Evolutionary conservation across 345 rosid genomes (phyloP).

Genomic region (Microcos paniculata): DNA sequence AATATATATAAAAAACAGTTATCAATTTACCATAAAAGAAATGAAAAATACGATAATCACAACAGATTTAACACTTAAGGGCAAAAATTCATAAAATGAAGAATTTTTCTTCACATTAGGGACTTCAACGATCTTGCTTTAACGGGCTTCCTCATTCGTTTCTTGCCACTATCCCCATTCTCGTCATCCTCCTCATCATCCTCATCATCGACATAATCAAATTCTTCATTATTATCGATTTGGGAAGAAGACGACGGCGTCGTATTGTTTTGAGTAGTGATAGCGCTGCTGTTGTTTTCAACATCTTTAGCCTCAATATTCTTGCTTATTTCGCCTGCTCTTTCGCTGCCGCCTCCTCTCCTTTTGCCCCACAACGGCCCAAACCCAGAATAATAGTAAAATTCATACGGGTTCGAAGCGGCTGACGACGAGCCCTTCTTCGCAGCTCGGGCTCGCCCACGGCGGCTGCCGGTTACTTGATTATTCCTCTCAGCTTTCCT

Average conservation of each 20-base stretch:
- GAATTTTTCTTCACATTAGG: slow-evolving; percentile 53
- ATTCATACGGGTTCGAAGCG: slow-evolving; percentile 57
- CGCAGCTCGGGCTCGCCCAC: slow-evolving; percentile 44
- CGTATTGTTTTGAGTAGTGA: slow-evolving; percentile 13
- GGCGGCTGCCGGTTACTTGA: slow-evolving; percentile 19
- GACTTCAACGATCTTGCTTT: slow-evolving; percentile 91
- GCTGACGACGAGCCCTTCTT: slow-evolving; percentile 34
- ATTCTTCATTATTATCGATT: slow-evolving; percentile 27
- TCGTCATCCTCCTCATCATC: slow-evolving; percentile 34
- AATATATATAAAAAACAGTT: no score
- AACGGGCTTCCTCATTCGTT: slow-evolving; percentile 74
- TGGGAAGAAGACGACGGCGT: slow-evolving; percentile 28
- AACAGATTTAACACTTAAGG: not conserved
- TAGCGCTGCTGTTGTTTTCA: slow-evolving; percentile 6
- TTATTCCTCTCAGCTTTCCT: not conserved
- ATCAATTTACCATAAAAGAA: no score
- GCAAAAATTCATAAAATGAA: slow-evolving; percentile 1
- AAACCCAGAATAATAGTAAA: slow-evolving; percentile 93
- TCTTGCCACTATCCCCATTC: slow-evolving; percentile 33
- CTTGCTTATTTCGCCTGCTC: not conserved
- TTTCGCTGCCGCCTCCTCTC: slow-evolving; percentile 36
- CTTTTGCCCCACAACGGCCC: slow-evolving; percentile 86
- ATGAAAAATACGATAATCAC: not conserved
- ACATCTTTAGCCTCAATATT: slow-evolving; percentile 5
- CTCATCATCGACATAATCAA: slow-evolving; percentile 40